Evolutionary conservation across 257 asterid species (phyloP).

Genomic region (Nicotiana undulata): DNA sequence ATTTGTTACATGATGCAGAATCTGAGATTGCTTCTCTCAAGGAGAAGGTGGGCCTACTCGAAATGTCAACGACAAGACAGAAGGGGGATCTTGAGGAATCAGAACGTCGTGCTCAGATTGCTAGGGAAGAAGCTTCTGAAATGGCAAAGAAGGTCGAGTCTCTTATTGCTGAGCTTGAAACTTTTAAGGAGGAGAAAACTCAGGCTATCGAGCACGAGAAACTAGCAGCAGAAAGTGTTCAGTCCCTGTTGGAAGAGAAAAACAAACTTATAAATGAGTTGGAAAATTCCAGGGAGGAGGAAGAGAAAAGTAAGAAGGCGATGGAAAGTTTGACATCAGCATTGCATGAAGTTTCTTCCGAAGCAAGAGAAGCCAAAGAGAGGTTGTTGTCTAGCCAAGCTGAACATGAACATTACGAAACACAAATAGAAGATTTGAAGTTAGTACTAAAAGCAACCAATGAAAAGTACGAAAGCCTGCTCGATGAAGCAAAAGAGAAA

Average conservation of each 20-base stretch:
- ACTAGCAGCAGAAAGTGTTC: conserved; percentile 79
- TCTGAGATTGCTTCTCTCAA: conserved; percentile 62
- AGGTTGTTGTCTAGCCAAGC: conserved; percentile 53
- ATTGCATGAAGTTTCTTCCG: conserved; percentile 84
- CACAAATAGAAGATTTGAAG: conserved; percentile 80
- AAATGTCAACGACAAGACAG: conserved; percentile 57
- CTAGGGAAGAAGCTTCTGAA: conserved; percentile 62
- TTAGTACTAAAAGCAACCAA: conserved; percentile 64
- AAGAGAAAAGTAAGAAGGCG: conserved; percentile 90
- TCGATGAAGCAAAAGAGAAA: conserved; percentile 72
- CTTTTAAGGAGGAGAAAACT: conserved; percentile 58
- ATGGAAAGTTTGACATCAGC: conserved; percentile 93
- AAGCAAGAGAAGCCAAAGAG: conserved; percentile 88
- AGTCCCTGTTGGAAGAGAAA: conserved; percentile 69
- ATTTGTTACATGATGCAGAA: conserved; percentile 66
- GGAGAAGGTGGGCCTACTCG: conserved; percentile 76
- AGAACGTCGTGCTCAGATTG: conserved; percentile 42
- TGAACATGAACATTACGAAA: conserved; percentile 61
- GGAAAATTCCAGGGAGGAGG: conserved; percentile 72
- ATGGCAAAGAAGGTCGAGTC: conserved; percentile 54
- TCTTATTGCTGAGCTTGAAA: conserved; percentile 60
- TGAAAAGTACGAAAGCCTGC: conserved; percentile 83
- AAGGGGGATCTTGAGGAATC: conserved; percentile 67
- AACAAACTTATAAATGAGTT: conserved; percentile 61
- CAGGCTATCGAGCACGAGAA: conserved; percentile 67